Base-by-base conservation (phyloP, 345 rosid species). In the Pistacia integerrima region DNA sequence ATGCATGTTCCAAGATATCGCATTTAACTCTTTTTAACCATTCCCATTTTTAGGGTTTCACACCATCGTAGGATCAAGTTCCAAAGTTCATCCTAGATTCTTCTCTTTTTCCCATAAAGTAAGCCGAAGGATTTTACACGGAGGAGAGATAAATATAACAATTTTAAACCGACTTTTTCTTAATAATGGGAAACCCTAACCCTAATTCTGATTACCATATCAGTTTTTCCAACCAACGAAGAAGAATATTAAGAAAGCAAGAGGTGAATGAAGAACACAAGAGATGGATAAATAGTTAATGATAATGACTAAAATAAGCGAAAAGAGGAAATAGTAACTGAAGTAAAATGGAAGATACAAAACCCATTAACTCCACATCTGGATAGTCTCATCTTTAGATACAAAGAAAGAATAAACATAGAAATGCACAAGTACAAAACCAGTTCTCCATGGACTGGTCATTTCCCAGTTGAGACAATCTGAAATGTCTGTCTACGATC, bases 161-260 rank as follows among this genome's bases (percentile, higher is more conserved):
- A 64, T 52, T 33, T 74, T 33, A 48, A 61, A 56, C 74, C 55
- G 41, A 63, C 67, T 74, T 41, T 30, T 71, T 20, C 60, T 61
- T 51, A 36, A 77, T 61, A 36, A 74, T 61, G 65, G 71, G 30
- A 64, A 83, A 87, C 87, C 87, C 87, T 82, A 87, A 85, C 87
- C 90, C 87, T 87, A 81, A 67, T 69, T 20, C 64, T 64, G 70
- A 54, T 57, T 28, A 6, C 60, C 67, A 70, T 61, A 52, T 35
- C 68, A 14, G 41, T 73, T 41, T 72, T 73, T 13, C 67, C 38
- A 77, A 3, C 8, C 25, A 55, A 59, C 22, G 30, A 69, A 71
- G 62, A 68, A 25, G 57, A 63, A 63, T 63, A 28, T 25, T 60
- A 58, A 46, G 51, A 58, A 28, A 20, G 51, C 11, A 63, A 66